Conservation (phyloP, 768 basidiomycete genomes). For the Tylopilus balloui region DNA sequence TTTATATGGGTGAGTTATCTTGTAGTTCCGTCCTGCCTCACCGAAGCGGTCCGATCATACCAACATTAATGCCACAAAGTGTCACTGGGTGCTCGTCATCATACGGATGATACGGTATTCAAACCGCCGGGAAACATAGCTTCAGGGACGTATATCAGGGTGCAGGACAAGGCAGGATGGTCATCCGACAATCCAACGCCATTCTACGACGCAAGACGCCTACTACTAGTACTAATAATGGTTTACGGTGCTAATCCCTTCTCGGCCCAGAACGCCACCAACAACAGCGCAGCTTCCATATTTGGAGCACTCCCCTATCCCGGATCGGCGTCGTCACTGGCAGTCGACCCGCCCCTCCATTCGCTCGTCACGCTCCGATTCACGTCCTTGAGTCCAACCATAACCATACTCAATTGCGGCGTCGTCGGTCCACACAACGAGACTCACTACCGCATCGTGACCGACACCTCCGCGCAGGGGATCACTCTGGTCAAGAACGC, state of each 20-base stretch:
- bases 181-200: conserved; percentile 4
- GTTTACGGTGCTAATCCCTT: conserved; percentile 30
- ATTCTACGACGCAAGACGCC: neutral
- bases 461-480: conserved; percentile 43
- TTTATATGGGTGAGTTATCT: neutral
- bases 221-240: neutral
- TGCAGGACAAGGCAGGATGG: neutral
- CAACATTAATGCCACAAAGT: no score
- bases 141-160: conserved; percentile 13
- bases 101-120: neutral
- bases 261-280: conserved; percentile 24
- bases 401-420: conserved; percentile 51
- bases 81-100: no score
- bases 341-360: conserved; percentile 25
- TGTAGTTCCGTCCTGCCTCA: neutral
- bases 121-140: conserved; percentile 16
- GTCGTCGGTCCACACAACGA: conserved; percentile 50
- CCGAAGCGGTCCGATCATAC: neutral
- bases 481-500: conserved; percentile 52
- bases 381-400: conserved; percentile 44
- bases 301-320: conserved; percentile 64
- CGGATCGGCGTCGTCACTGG: conserved; percentile 21
- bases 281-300: conserved; percentile 41
- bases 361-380: conserved; percentile 44
- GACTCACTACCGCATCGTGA: conserved; percentile 45